A percentile compares a stretch with the other conserved stretches of the same genome.
These are phyloP conservation scores for Stylonectria norvegica DNA, from an alignment of 2,329 filamentous ascomycete species.

Conservation along the genomic window DNA sequence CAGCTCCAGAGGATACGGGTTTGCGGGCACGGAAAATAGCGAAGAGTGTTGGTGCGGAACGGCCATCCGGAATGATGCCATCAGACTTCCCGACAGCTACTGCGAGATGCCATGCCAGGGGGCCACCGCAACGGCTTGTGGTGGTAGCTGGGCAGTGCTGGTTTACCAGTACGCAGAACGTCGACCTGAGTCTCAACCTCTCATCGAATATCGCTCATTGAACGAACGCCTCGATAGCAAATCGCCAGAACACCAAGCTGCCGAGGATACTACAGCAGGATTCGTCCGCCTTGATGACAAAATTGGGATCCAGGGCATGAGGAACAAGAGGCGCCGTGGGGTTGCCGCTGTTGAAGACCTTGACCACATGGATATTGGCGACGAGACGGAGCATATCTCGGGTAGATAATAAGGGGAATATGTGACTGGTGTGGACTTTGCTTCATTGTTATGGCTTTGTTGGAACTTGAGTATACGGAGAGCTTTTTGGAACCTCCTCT, in stretches of 20 bases:
- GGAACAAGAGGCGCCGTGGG: not conserved
- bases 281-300: not conserved
- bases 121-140: slow-evolving; percentile 15
- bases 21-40: slow-evolving; percentile 49
- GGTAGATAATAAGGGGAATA: not conserved
- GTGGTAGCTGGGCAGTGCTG: slow-evolving; percentile 27
- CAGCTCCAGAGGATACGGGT: slow-evolving; percentile 34
- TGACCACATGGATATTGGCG: not conserved
- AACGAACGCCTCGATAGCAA: not conserved
- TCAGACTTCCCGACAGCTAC: slow-evolving; percentile 22
- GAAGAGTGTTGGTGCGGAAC: slow-evolving; percentile 51
- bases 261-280: not conserved
- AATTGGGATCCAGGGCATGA: slow-evolving; percentile 5
- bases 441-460: not conserved
- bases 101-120: slow-evolving; percentile 23
- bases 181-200: not conserved
- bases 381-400: not conserved
- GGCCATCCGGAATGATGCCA: slow-evolving; percentile 20
- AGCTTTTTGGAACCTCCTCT: slow-evolving; percentile 10
- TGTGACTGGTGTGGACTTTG: not conserved
- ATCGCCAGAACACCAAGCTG: not conserved
- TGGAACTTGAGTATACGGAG: not conserved
- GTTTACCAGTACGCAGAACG: slow-evolving; percentile 13
- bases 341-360: not conserved
- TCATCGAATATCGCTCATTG: not conserved